Percentiles rank a stretch among this genome's conserved stretches.
Evolutionary conservation across 2,329 filamentous ascomycete species (phyloP).

Genomic region (Phialophora verrucosa): DNA sequence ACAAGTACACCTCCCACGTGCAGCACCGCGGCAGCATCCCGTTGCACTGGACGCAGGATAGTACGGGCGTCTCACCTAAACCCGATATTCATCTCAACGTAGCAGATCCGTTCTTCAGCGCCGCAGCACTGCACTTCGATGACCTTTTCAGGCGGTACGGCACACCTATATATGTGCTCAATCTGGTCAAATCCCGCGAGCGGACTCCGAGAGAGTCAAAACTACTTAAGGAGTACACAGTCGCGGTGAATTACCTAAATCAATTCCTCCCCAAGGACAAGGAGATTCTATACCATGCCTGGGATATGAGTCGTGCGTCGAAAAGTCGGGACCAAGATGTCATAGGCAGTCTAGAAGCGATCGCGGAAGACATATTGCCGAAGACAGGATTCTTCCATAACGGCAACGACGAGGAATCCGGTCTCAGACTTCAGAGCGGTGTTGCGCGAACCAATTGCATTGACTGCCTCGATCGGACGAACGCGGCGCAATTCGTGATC

Average conservation of each 20-base stretch:
- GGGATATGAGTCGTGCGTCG: conserved; percentile 96
- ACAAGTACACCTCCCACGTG: conserved; percentile 93
- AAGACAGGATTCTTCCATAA: conserved; percentile 96
- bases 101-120: conserved; percentile 94
- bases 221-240: conserved; percentile 82
- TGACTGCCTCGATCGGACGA: conserved; percentile 94
- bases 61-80: conserved; percentile 91
- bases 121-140: conserved; percentile 92
- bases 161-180: conserved; percentile 86
- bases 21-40: conserved; percentile 97
- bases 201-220: conserved; percentile 90
- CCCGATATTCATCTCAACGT: conserved; percentile 94
- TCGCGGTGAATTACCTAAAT: conserved; percentile 88
- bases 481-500: conserved; percentile 97
- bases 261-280: conserved; percentile 85
- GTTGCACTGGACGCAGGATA: conserved; percentile 96
- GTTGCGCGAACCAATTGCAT: conserved; percentile 97
- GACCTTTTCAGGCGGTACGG: conserved; percentile 93
- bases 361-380: conserved; percentile 83
- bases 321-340: conserved; percentile 93
- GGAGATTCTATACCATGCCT: conserved; percentile 91
- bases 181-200: conserved; percentile 88
- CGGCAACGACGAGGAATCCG: conserved; percentile 71
- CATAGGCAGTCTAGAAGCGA: conserved; percentile 85
- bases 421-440: conserved; percentile 81